phyloP scores from a whole-genome alignment of 257 asterid genomes.

The Thymus quinquecostatus region DNA sequence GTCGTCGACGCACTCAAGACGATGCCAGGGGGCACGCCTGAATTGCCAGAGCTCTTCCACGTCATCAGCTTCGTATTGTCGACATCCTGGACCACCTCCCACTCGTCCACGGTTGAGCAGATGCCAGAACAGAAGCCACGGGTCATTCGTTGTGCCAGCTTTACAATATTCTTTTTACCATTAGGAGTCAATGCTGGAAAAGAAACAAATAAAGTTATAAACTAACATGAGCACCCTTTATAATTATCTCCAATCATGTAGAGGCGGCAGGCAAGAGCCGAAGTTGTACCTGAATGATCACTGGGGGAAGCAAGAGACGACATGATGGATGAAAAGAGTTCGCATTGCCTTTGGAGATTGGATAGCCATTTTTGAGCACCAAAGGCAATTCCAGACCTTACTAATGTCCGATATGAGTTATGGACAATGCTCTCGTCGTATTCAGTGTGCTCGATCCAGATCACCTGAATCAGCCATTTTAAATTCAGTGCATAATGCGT shows the following conservation, averaged over 20 bases:
- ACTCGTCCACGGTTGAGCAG: constrained; percentile 63
- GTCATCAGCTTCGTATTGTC: constrained; percentile 63
- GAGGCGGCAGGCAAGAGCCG: neutral
- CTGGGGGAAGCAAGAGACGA: constrained; percentile 49
- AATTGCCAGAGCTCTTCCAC: constrained; percentile 59
- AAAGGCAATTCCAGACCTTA: constrained; percentile 71
- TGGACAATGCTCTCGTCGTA: constrained; percentile 65
- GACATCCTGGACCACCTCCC: constrained; percentile 66
- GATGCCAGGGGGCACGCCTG: constrained; percentile 77
- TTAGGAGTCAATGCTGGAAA: constrained; percentile 50
- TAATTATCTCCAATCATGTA: neutral
- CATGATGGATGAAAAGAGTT: constrained; percentile 49
- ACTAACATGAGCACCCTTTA: constrained; percentile 11
- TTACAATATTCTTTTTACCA: constrained; percentile 62
- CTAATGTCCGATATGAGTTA: constrained; percentile 57
- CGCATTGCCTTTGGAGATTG: constrained; percentile 67
- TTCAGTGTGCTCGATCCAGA: constrained; percentile 84
- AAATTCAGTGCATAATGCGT: neutral
- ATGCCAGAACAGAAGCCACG: constrained; percentile 68
- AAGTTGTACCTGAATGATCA: constrained; percentile 56
- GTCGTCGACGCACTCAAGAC: constrained; percentile 77
- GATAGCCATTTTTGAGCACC: constrained; percentile 89
- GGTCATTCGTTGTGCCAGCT: constrained; percentile 79
- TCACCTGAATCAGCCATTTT: constrained; percentile 54
- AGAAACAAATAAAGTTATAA: neutral